phyloP scores from a whole-genome alignment of 106 monocot species.

The Platanthera guangdongensis region DNA sequence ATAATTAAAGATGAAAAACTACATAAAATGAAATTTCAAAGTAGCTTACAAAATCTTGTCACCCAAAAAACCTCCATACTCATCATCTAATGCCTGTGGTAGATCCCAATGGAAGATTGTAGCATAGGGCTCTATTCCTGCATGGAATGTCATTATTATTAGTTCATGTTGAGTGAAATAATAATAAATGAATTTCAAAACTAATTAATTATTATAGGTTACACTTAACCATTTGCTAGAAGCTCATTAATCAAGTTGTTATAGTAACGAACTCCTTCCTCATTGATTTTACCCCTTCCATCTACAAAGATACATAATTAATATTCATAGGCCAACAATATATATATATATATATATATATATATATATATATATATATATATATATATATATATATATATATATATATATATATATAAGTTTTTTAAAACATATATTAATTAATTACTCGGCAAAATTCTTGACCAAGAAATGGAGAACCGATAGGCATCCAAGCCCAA shows the following conservation, averaged over 20 bases:
- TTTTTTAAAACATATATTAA: too few relatives aligned
- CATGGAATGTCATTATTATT: too few relatives aligned
- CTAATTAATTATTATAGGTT: too few relatives aligned
- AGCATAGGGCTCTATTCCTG: constrained; percentile 41
- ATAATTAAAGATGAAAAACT: too few relatives aligned
- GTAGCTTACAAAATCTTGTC: constrained; percentile 18
- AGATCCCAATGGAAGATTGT: constrained; percentile 54
- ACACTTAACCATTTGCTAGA: constrained; percentile 17
- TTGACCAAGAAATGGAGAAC: constrained; percentile 50
- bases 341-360: too few relatives aligned
- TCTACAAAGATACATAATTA: background rate
- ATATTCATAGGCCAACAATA: background rate
- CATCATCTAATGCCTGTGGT: constrained; percentile 36
- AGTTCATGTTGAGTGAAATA: background rate
- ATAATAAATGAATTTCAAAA: too few relatives aligned
- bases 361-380: too few relatives aligned
- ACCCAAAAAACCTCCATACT: constrained; percentile 39
- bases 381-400: too few relatives aligned
- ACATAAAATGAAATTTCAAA: too few relatives aligned
- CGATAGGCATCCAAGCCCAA: constrained; percentile 38
- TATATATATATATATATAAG: too few relatives aligned
- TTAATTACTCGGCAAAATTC: constrained; percentile 40
- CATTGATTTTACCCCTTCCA: constrained; percentile 31
- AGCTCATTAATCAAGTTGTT: constrained; percentile 54
- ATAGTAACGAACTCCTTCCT: constrained; percentile 46